Evolutionary conservation across 1,139 yeast genomes (phyloP).

Genomic region (Protomyces macrosporus): DNA sequence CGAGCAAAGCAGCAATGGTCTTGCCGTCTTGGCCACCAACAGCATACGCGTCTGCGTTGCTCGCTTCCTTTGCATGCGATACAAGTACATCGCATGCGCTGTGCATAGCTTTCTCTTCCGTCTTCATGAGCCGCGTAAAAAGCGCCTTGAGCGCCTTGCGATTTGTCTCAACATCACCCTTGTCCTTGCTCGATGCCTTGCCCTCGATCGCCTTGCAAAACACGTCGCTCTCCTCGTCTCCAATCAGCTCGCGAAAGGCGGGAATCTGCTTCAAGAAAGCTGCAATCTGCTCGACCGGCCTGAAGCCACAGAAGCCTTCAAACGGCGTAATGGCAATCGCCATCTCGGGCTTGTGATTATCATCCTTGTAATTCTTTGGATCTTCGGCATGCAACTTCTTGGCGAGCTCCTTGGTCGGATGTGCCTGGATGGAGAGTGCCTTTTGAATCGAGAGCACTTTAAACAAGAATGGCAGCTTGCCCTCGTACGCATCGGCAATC

Average conservation of each 20-base stretch:
- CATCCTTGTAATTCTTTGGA: conserved; percentile 94
- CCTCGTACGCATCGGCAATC: conserved; percentile 38
- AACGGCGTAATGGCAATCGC: conserved; percentile 93
- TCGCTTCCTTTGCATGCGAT: background rate
- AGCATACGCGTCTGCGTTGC: background rate
- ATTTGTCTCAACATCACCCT: conserved; percentile 4
- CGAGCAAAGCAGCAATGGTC: conserved; percentile 49
- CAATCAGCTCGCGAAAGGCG: conserved; percentile 67
- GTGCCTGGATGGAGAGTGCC: conserved; percentile 94
- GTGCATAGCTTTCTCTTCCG: conserved; percentile 1
- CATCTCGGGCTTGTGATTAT: conserved; percentile 98
- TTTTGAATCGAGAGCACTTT: conserved; percentile 88
- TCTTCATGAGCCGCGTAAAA: conserved; percentile 20
- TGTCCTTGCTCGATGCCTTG: conserved; percentile 26
- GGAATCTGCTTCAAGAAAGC: conserved; percentile 64
- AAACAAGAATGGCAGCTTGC: conserved; percentile 82
- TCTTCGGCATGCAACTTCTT: conserved; percentile 68
- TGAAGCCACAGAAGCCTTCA: conserved; percentile 97
- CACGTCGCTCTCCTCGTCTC: conserved; percentile 43
- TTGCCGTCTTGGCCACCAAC: conserved; percentile 25
- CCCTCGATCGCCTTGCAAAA: conserved; percentile 4
- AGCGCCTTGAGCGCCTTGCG: conserved; percentile 16
- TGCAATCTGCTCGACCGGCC: conserved; percentile 75
- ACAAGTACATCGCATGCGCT: conserved; percentile 12
- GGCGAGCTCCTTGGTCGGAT: conserved; percentile 86